Conservation (phyloP, 2,329 filamentous ascomycete species). For the Colletotrichum sp. region DNA sequence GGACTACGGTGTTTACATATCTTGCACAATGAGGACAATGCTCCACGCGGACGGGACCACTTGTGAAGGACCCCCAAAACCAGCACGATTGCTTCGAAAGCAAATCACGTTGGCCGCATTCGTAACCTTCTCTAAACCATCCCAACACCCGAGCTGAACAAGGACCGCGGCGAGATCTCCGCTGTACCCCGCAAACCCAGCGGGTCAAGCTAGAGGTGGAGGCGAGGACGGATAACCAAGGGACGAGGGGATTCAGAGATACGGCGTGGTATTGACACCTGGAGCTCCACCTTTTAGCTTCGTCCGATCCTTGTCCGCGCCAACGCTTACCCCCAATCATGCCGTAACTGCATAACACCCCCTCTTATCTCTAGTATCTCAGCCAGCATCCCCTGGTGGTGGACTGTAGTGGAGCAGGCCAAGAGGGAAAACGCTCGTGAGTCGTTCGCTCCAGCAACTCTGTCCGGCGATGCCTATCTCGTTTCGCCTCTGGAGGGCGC, state of each 20-base stretch:
- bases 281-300: slow-evolving; percentile 17
- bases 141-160: background rate
- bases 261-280: background rate
- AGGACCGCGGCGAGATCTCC: slow-evolving; percentile 5
- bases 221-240: background rate
- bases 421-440: background rate
- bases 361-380: background rate
- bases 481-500: background rate
- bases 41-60: background rate
- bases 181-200: slow-evolving; percentile 7
- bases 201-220: background rate
- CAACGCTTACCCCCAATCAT: background rate
- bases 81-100: background rate
- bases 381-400: background rate
- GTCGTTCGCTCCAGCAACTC: background rate
- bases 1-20: background rate
- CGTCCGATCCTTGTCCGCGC: background rate
- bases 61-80: background rate
- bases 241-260: slow-evolving; percentile 8
- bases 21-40: background rate
- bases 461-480: slow-evolving; percentile 5
- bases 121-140: background rate
- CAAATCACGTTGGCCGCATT: background rate
- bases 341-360: background rate
- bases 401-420: background rate